Conservation (phyloP, 2,329 filamentous ascomycete species). For the Bisporella sp. region DNA sequence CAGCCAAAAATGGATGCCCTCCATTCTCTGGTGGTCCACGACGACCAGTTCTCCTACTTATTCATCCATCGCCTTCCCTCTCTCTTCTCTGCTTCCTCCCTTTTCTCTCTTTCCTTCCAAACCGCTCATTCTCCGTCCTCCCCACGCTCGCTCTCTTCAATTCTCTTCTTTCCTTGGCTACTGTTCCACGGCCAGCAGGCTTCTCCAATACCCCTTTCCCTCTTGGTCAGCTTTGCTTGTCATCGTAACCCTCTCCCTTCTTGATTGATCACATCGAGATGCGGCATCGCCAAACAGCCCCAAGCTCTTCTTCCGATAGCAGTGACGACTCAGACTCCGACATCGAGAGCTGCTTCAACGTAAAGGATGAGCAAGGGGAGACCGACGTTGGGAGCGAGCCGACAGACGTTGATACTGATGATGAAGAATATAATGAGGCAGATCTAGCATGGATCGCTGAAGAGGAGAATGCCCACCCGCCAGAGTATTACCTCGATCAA, state of each 20-base stretch:
- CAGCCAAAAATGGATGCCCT: constrained; percentile 10
- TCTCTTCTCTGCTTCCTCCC: too few species aligned
- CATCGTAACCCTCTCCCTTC: not conserved
- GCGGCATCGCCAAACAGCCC: constrained; percentile 5
- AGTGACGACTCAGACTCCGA: constrained; percentile 17
- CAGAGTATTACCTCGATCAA: constrained; percentile 8
- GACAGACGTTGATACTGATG: constrained; percentile 22
- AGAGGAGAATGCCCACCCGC: constrained; percentile 12
- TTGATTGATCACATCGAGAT: constrained; percentile 6
- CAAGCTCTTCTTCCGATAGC: constrained; percentile 6
- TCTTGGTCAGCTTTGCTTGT: constrained; percentile 6
- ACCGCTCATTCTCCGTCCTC: constrained; percentile 8
- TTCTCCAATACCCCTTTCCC: constrained; percentile 4
- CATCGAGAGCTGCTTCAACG: constrained; percentile 18
- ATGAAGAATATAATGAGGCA: not conserved
- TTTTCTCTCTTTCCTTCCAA: constrained; percentile 9
- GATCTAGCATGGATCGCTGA: constrained; percentile 7
- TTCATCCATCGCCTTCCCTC: constrained; percentile 7
- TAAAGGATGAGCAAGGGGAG: constrained; percentile 10
- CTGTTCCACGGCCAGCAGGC: constrained; percentile 8
- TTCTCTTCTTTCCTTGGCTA: constrained; percentile 5
- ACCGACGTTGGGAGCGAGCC: constrained; percentile 14
- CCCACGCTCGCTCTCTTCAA: constrained; percentile 1
- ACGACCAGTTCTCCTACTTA: constrained; percentile 6
- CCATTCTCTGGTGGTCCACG: constrained; percentile 7